Percentiles rank a stretch among this genome's conserved stretches.
Conservation (phyloP, 2,329 filamentous ascomycete genomes). For the Ascochyta pisi region DNA sequence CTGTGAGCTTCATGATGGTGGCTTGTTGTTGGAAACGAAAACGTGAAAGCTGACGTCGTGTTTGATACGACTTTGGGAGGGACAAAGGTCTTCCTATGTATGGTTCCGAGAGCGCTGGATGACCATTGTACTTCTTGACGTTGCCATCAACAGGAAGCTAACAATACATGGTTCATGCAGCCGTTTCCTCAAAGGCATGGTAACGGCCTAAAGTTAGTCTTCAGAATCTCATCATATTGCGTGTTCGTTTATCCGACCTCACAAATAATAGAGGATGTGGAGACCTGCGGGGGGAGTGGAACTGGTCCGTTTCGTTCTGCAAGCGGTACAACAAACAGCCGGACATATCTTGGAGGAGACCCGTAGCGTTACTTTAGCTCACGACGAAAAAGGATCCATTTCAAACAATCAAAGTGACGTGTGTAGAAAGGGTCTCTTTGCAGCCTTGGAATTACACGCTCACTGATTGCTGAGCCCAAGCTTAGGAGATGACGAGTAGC, state of each 20-base stretch:
- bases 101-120: neutral
- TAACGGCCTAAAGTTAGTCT: neutral
- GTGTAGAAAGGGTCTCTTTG: neutral
- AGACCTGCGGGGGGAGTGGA: neutral
- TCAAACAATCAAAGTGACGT: neutral
- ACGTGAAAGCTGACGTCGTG: slow-evolving; percentile 8
- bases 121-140: neutral
- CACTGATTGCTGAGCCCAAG: neutral
- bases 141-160: neutral
- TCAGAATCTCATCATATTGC: neutral
- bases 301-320: slow-evolving; percentile 3
- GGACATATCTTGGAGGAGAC: slow-evolving; percentile 2
- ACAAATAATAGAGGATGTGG: neutral
- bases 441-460: neutral
- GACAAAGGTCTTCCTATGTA: neutral
- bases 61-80: neutral
- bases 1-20: slow-evolving; percentile 37
- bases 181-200: neutral
- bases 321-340: neutral
- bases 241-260: neutral
- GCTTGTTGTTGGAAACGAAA: slow-evolving; percentile 1
- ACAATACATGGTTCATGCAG: neutral
- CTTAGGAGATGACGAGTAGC: neutral
- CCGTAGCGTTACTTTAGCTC: neutral
- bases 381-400: neutral